Evolutionary conservation across 164 flowering plant species (phyloP).

Genomic region (Warburgia ugandensis): DNA sequence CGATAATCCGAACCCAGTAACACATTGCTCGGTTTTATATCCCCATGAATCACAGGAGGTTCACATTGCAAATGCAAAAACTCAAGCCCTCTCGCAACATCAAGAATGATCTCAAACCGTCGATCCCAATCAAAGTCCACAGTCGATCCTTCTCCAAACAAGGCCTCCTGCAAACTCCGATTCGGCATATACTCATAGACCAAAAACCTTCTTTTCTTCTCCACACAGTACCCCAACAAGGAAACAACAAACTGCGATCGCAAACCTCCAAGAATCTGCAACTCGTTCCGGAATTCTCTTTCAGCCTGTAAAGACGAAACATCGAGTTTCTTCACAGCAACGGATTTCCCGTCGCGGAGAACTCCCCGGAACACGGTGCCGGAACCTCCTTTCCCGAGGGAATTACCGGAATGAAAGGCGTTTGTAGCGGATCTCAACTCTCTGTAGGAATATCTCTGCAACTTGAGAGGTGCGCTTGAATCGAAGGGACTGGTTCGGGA

Average conservation of each 20-base stretch:
- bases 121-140: constrained; percentile 50
- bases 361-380: constrained; percentile 74
- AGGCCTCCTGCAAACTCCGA: constrained; percentile 67
- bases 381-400: constrained; percentile 82
- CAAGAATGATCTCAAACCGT: constrained; percentile 61
- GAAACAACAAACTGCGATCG: constrained; percentile 64
- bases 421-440: constrained; percentile 74
- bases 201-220: constrained; percentile 42
- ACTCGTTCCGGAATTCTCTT: constrained; percentile 83
- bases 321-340: constrained; percentile 71
- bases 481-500: constrained; percentile 74
- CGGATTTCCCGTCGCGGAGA: constrained; percentile 60
- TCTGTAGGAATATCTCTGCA: constrained; percentile 55
- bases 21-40: constrained; percentile 94
- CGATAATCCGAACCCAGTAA: constrained; percentile 58
- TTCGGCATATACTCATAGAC: constrained; percentile 97
- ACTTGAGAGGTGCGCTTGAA: constrained; percentile 41
- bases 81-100: constrained; percentile 62
- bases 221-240: constrained; percentile 73
- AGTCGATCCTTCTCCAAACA: constrained; percentile 35
- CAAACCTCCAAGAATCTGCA: constrained; percentile 68
- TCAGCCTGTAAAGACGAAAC: constrained; percentile 43
- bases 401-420: constrained; percentile 41
- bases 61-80: constrained; percentile 84
- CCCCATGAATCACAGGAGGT: constrained; percentile 94